These are phyloP conservation scores for Ananas comosus DNA, from an alignment of 176 grass and related monocot species.

Conservation along the genomic window DNA sequence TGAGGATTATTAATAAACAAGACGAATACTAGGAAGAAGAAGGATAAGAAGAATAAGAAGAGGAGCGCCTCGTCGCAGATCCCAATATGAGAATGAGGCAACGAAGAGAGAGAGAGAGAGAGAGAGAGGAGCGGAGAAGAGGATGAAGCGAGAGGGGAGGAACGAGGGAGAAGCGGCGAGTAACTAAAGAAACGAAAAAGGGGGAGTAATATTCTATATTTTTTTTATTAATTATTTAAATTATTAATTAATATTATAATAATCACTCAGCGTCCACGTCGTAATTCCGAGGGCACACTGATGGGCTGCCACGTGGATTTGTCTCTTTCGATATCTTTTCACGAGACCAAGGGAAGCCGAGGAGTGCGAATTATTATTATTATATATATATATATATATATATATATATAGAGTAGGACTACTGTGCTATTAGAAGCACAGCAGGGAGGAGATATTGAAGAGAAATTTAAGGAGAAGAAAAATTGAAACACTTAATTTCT, in stretches of 20 bases:
- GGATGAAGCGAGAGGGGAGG: background rate
- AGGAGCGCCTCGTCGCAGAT: background rate
- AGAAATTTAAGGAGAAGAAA: too few species aligned
- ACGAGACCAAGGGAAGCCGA: background rate
- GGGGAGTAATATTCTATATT: background rate
- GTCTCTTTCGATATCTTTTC: background rate
- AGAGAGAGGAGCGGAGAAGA: conserved; percentile 11
- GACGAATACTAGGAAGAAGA: background rate
- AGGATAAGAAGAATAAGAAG: background rate
- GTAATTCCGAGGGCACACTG: background rate
- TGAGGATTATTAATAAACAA: too few species aligned
- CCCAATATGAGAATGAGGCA: background rate
- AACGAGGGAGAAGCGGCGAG: background rate
- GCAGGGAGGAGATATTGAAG: too few species aligned
- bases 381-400: too few species aligned
- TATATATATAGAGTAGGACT: too few species aligned
- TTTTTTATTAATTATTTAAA: background rate
- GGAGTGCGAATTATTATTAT: background rate
- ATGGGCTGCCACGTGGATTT: background rate
- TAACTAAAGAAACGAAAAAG: background rate
- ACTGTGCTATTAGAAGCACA: too few species aligned
- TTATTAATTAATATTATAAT: background rate
- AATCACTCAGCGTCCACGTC: background rate
- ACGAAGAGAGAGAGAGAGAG: conserved; percentile 4
- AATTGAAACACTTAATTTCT: too few species aligned